A percentile compares a stretch with the other conserved stretches of the same genome.
Evolutionary conservation across 345 rosid species (phyloP).

Genomic region (Populus pruinosa): DNA sequence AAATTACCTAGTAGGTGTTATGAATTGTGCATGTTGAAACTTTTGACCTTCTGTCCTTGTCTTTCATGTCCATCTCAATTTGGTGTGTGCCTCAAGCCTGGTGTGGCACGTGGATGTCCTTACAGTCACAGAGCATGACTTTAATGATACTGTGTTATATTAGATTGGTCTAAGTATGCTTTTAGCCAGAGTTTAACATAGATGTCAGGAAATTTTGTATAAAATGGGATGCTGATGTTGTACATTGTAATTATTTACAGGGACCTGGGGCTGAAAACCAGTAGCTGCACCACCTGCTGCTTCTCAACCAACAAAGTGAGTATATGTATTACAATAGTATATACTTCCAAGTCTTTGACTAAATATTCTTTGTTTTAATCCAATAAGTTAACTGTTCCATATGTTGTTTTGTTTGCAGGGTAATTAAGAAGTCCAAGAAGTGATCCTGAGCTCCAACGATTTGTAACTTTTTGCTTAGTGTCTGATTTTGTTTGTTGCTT

Average conservation of each 20-base stretch:
- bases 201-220: not conserved
- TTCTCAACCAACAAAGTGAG: conserved; percentile 20
- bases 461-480: not conserved
- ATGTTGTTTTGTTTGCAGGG: not conserved
- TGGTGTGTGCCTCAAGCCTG: not conserved
- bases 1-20: not conserved
- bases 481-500: not conserved
- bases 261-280: conserved; percentile 21
- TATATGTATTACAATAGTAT: not conserved
- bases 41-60: not conserved
- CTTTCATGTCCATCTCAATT: not conserved
- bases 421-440: conserved; percentile 22
- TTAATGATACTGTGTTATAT: not conserved
- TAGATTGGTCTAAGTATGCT: not conserved
- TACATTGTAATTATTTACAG: conserved; percentile 7
- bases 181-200: not conserved
- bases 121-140: not conserved
- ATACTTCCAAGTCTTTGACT: too few relatives aligned
- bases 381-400: not conserved
- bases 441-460: conserved; percentile 1
- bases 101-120: not conserved
- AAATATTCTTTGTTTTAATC: not conserved
- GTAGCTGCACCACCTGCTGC: conserved; percentile 16
- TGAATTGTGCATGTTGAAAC: not conserved
- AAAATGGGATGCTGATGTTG: not conserved